A percentile compares a stretch with the other conserved stretches of the same genome.
phyloP scores from a whole-genome alignment of 1,284 basidiomycete genomes.

The Pascua sp. region DNA sequence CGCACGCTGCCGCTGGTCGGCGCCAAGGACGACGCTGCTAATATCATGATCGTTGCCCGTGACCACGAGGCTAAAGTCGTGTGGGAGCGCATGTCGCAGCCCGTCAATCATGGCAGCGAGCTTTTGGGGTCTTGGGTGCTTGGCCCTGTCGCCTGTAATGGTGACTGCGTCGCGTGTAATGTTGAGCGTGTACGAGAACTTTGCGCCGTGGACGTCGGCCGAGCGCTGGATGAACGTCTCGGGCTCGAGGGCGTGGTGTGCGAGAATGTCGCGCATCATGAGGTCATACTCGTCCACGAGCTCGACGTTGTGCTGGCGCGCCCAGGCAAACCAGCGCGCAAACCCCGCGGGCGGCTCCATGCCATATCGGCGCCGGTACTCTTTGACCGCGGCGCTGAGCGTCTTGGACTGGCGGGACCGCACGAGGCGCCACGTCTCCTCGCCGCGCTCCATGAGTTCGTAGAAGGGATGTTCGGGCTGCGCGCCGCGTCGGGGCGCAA shows the following conservation, averaged over 20 bases:
- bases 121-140: conserved; percentile 32
- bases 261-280: conserved; percentile 44
- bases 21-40: conserved; percentile 45
- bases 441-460: conserved; percentile 48
- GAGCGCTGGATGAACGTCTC: conserved; percentile 34
- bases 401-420: conserved; percentile 54
- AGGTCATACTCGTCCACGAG: conserved; percentile 67
- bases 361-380: conserved; percentile 58
- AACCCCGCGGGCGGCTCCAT: conserved; percentile 51
- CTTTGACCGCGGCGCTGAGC: conserved; percentile 56
- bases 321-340: conserved; percentile 58
- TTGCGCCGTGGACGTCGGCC: background rate
- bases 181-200: conserved; percentile 41
- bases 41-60: conserved; percentile 49
- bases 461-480: conserved; percentile 43
- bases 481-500: conserved; percentile 7
- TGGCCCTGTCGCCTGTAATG: conserved; percentile 30
- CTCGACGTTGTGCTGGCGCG: conserved; percentile 63
- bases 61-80: conserved; percentile 35
- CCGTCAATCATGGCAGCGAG: conserved; percentile 37
- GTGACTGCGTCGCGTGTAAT: conserved; percentile 24
- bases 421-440: conserved; percentile 34
- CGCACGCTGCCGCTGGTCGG: conserved; percentile 48
- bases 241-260: conserved; percentile 45
- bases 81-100: conserved; percentile 36